These are phyloP conservation scores for Eucalyptus curtisii DNA, from an alignment of 345 rosid genomes.

Conservation along the genomic window DNA sequence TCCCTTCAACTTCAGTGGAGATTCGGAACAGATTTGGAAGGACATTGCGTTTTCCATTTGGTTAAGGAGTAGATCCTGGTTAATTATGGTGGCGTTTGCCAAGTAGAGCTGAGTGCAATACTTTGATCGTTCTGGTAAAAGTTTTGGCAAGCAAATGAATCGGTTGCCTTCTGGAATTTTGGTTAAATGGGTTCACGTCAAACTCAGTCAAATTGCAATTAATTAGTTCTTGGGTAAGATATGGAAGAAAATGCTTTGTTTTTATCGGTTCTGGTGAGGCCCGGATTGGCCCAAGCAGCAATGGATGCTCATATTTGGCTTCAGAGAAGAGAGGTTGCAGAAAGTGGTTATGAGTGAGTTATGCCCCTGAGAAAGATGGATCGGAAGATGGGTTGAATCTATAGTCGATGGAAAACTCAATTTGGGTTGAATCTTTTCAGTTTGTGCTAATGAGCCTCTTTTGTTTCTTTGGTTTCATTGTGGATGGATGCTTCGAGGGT, in stretches of 20 bases:
- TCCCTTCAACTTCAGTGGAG: neutral
- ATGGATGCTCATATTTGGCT: neutral
- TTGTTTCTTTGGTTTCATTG: neutral
- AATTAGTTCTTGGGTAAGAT: neutral
- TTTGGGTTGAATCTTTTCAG: neutral
- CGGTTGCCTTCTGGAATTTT: neutral
- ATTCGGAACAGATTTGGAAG: neutral
- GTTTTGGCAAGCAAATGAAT: neutral
- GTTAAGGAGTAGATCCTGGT: neutral
- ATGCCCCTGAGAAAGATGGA: neutral
- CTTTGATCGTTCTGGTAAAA: neutral
- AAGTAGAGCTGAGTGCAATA: neutral
- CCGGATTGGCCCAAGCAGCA: neutral
- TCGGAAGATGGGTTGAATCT: neutral
- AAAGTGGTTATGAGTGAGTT: neutral
- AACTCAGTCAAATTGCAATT: neutral
- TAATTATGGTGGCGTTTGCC: neutral
- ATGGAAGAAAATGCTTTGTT: neutral
- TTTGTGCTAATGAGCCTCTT: neutral
- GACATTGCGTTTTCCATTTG: neutral
- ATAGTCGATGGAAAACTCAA: neutral
- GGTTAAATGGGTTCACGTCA: neutral
- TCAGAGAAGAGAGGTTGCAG: neutral
- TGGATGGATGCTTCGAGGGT: neutral
- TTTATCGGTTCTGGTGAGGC: neutral